phyloP scores from a whole-genome alignment of 441 rosid species.

The Kokia cookei region DNA sequence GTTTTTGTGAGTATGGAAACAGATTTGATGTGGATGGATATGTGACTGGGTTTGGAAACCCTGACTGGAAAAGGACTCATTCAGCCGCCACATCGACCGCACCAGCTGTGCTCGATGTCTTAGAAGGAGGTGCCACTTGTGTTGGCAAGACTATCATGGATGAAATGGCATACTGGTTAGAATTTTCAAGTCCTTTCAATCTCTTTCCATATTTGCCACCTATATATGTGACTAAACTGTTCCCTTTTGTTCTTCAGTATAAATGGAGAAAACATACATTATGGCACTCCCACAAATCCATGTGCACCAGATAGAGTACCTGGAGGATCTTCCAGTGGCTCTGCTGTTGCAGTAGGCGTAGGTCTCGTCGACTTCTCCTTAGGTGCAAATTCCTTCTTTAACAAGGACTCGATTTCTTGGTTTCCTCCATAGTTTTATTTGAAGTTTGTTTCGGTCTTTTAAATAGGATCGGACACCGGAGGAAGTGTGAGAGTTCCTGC shows the following conservation, averaged over 20 bases:
- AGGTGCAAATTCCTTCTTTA: conserved; percentile 33
- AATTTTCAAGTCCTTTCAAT: not conserved
- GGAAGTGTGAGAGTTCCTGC: conserved; percentile 93
- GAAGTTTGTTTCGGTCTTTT: conserved; percentile 2
- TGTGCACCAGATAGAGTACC: conserved; percentile 72
- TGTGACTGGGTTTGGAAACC: conserved; percentile 90
- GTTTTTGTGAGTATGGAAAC: conserved; percentile 6
- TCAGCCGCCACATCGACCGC: conserved; percentile 64
- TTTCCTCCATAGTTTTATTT: not conserved
- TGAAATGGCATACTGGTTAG: conserved; percentile 95
- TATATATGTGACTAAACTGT: not conserved
- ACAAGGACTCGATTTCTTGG: not conserved
- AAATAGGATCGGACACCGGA: conserved; percentile 82
- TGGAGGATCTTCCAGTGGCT: conserved; percentile 98
- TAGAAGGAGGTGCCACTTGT: conserved; percentile 67
- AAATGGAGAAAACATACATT: conserved; percentile 82
- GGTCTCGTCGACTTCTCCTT: conserved; percentile 79
- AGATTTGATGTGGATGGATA: conserved; percentile 86
- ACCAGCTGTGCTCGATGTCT: conserved; percentile 55
- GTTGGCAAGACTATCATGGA: conserved; percentile 78
- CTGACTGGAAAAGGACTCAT: conserved; percentile 92
- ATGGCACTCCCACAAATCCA: conserved; percentile 91
- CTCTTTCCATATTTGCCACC: not conserved
- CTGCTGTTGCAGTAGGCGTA: conserved; percentile 91
- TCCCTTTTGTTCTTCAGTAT: conserved; percentile 40